These are phyloP conservation scores for Porcisia hertigi DNA, from an alignment of 208 protist genomes.

Conservation along the genomic window DNA sequence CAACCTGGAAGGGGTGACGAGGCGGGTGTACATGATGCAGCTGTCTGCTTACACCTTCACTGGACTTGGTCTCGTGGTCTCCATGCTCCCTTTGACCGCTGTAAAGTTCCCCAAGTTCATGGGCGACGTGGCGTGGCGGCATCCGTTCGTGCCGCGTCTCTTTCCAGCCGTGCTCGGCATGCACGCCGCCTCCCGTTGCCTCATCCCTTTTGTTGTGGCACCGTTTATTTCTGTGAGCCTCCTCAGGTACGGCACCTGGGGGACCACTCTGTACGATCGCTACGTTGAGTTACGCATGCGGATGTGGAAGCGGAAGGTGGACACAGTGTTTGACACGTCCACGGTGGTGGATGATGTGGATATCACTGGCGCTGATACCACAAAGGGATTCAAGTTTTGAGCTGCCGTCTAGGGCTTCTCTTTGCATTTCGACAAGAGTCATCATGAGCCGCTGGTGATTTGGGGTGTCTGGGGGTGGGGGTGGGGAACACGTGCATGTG, in stretches of 20 bases:
- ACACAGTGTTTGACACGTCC: slow-evolving; percentile 71
- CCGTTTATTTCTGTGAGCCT: slow-evolving; percentile 74
- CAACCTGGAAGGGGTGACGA: slow-evolving; percentile 74
- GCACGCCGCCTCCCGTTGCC: slow-evolving; percentile 76
- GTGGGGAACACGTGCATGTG: neutral
- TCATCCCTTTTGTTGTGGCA: slow-evolving; percentile 84
- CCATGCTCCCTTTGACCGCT: slow-evolving; percentile 65
- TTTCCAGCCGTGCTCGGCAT: slow-evolving; percentile 85
- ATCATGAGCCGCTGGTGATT: neutral
- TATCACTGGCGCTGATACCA: slow-evolving; percentile 44
- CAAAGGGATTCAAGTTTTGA: slow-evolving; percentile 11
- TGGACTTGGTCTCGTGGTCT: slow-evolving; percentile 48
- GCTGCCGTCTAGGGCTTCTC: neutral
- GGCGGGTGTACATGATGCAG: slow-evolving; percentile 76
- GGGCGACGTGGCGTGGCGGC: slow-evolving; percentile 86
- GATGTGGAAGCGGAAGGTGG: slow-evolving; percentile 72
- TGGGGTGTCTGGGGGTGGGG: too few species aligned
- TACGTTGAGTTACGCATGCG: slow-evolving; percentile 80
- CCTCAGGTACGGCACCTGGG: slow-evolving; percentile 50
- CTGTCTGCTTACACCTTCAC: slow-evolving; percentile 59
- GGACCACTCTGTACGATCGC: slow-evolving; percentile 79
- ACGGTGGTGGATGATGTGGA: slow-evolving; percentile 67
- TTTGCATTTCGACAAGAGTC: neutral
- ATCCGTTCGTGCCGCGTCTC: slow-evolving; percentile 81
- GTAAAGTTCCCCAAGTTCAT: slow-evolving; percentile 88